phyloP scores from a whole-genome alignment of 2,329 filamentous ascomycete species.

The Xylariaceae sp. region DNA sequence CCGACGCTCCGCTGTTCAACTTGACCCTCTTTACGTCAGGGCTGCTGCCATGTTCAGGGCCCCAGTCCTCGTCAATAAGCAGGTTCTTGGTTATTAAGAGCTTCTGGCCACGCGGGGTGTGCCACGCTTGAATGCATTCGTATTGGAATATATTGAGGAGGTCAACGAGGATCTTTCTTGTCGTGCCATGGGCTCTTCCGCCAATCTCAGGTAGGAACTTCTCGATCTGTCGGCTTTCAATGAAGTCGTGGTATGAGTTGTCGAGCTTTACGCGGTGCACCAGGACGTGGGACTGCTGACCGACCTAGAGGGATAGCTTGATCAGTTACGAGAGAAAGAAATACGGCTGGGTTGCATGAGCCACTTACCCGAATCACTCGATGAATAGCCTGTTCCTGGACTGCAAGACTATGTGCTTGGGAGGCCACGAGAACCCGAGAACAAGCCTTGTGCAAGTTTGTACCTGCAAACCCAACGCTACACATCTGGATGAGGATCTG shows the following conservation, averaged over 20 bases:
- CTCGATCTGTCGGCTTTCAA: constrained; percentile 28
- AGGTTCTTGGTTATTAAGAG: constrained; percentile 19
- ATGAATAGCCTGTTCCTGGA: constrained; percentile 27
- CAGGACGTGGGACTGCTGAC: constrained; percentile 23
- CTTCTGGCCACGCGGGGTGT: constrained; percentile 17
- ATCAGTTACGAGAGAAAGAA: constrained; percentile 11
- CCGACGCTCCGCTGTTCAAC: not conserved
- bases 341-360: not conserved
- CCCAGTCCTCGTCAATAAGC: constrained; percentile 5
- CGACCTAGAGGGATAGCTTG: constrained; percentile 20
- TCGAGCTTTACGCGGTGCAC: constrained; percentile 24
- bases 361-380: constrained; percentile 28
- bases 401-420: constrained; percentile 22
- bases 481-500: constrained; percentile 31
- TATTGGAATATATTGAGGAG: constrained; percentile 28
- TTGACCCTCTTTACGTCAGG: not conserved
- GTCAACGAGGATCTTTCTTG: constrained; percentile 19
- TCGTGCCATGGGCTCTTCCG: constrained; percentile 20
- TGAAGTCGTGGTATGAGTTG: constrained; percentile 26
- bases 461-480: constrained; percentile 27
- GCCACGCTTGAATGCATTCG: constrained; percentile 23
- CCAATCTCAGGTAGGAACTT: constrained; percentile 28
- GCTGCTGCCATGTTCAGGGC: not conserved
- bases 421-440: constrained; percentile 26
- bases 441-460: constrained; percentile 28